Conservation (phyloP, 495 filamentous ascomycete species). For the Ramalina peruviana region DNA sequence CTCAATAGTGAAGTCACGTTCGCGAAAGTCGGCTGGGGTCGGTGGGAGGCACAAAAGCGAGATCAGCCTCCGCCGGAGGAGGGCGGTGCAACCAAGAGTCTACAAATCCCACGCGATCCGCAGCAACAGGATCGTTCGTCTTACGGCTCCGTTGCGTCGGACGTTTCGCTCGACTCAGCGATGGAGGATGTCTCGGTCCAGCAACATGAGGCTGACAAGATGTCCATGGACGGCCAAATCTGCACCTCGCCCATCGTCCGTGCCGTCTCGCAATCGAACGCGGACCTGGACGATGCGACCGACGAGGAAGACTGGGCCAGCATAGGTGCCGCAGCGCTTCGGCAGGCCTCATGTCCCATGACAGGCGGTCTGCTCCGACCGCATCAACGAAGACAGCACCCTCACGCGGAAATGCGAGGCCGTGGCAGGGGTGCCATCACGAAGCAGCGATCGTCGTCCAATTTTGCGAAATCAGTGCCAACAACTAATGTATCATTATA, state of each 20-base stretch:
- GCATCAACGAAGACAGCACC: slow-evolving; percentile 16
- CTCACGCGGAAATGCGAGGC: slow-evolving; percentile 10
- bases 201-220: slow-evolving; percentile 86
- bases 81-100: slow-evolving; percentile 40
- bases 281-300: slow-evolving; percentile 65
- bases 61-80: slow-evolving; percentile 42
- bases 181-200: slow-evolving; percentile 48
- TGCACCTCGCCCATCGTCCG: slow-evolving; percentile 62
- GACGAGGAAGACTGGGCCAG: slow-evolving; percentile 96
- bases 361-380: slow-evolving; percentile 13
- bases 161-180: slow-evolving; percentile 33
- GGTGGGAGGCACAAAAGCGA: slow-evolving; percentile 74
- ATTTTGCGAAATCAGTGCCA: slow-evolving; percentile 25
- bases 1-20: slow-evolving; percentile 67
- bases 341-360: slow-evolving; percentile 47
- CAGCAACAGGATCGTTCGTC: slow-evolving; percentile 28
- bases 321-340: slow-evolving; percentile 73
- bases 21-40: slow-evolving; percentile 94
- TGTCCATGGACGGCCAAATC: slow-evolving; percentile 77
- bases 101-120: slow-evolving; percentile 48
- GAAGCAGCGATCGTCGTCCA: slow-evolving; percentile 30
- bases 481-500: slow-evolving; percentile 11
- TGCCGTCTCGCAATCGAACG: slow-evolving; percentile 34
- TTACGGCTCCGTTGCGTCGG: slow-evolving; percentile 50
- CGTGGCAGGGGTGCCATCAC: slow-evolving; percentile 14